Conservation (phyloP, 2,329 filamentous ascomycete genomes). For the Colletotrichum lentis region DNA sequence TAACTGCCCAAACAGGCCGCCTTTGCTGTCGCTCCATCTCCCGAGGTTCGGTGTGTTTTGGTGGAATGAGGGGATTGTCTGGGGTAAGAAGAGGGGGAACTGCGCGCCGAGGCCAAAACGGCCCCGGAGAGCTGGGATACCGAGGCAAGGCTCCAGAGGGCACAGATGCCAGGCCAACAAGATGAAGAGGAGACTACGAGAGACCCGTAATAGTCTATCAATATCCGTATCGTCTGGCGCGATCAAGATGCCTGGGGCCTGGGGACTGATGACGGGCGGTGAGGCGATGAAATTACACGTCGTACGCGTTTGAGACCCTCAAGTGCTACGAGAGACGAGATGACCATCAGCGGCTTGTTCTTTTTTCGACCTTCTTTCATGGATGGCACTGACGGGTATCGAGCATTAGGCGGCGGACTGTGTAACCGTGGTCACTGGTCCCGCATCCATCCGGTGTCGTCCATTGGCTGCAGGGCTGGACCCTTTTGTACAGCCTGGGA, state of each 20-base stretch:
- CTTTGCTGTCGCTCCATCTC: slow-evolving; percentile 16
- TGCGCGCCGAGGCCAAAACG: slow-evolving; percentile 24
- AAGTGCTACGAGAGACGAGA: slow-evolving; percentile 23
- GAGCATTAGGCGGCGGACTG: neutral
- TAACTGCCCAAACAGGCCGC: slow-evolving; percentile 12
- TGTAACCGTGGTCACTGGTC: slow-evolving; percentile 1
- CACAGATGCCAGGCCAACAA: slow-evolving; percentile 19
- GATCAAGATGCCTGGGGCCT: neutral
- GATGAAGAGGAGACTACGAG: neutral
- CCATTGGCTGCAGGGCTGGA: slow-evolving; percentile 28
- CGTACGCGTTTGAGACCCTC: slow-evolving; percentile 18
- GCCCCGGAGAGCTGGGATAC: neutral
- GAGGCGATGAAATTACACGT: slow-evolving; percentile 19
- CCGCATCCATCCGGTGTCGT: slow-evolving; percentile 15
- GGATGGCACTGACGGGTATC: slow-evolving; percentile 14
- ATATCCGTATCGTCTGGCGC: slow-evolving; percentile 13
- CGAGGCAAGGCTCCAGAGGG: slow-evolving; percentile 8
- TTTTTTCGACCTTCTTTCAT: slow-evolving; percentile 4
- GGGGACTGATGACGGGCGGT: neutral
- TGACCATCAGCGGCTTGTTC: slow-evolving; percentile 29
- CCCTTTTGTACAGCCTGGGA: slow-evolving; percentile 26
- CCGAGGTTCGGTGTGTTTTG: neutral
- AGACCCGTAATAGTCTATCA: slow-evolving; percentile 15
- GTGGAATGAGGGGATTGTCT: slow-evolving; percentile 16
- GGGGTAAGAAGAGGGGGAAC: neutral